Percentiles rank a stretch among this genome's conserved stretches.
phyloP scores from a whole-genome alignment of 2,329 filamentous ascomycete genomes.

The Lachnellula subtilissima region DNA sequence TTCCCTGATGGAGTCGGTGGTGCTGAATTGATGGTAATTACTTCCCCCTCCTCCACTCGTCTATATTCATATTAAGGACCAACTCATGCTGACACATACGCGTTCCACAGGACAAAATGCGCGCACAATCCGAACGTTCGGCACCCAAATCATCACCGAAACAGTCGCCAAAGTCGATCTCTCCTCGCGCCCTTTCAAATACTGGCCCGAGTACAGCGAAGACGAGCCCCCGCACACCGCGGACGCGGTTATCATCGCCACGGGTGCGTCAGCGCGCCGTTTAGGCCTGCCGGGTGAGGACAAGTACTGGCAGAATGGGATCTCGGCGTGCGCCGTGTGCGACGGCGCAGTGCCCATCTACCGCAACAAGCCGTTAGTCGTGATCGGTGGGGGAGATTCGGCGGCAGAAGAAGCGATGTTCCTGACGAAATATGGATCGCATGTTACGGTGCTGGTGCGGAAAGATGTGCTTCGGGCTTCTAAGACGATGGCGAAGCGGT shows the following conservation, averaged over 20 bases:
- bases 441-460: slow-evolving; percentile 90
- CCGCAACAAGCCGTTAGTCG: slow-evolving; percentile 89
- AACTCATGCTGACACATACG: no score
- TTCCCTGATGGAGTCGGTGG: slow-evolving; percentile 89
- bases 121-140: slow-evolving; percentile 81
- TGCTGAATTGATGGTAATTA: slow-evolving; percentile 69
- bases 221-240: slow-evolving; percentile 77
- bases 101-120: slow-evolving; percentile 66
- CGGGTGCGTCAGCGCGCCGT: slow-evolving; percentile 84
- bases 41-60: background rate
- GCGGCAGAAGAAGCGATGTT: slow-evolving; percentile 97
- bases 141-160: slow-evolving; percentile 88
- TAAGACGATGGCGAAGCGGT: slow-evolving; percentile 84
- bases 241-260: slow-evolving; percentile 89
- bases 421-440: slow-evolving; percentile 93
- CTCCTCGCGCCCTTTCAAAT: slow-evolving; percentile 79
- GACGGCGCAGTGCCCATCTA: slow-evolving; percentile 97
- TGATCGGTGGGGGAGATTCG: slow-evolving; percentile 94
- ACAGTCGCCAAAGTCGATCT: slow-evolving; percentile 88
- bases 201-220: slow-evolving; percentile 85
- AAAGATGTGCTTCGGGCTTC: slow-evolving; percentile 81
- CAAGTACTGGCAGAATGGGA: slow-evolving; percentile 94
- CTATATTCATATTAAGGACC: background rate
- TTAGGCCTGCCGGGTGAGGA: slow-evolving; percentile 83
- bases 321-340: slow-evolving; percentile 94